These are phyloP conservation scores for Apiotrichum mycotoxinovorans DNA, from an alignment of 1,284 basidiomycete genomes.

Conservation along the genomic window DNA sequence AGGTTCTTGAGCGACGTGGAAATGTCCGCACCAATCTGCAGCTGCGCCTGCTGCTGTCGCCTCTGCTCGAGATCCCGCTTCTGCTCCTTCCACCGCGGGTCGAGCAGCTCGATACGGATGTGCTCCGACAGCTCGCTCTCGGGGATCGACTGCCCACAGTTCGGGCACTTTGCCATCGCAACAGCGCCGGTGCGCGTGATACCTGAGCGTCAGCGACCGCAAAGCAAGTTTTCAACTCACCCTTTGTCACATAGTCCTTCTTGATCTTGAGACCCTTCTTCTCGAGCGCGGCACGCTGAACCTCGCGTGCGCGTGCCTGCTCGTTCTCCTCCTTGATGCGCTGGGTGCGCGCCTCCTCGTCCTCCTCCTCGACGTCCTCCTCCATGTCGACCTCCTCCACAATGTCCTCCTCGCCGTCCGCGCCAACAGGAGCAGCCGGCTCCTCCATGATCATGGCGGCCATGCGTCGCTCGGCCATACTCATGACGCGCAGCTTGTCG, in stretches of 20 bases:
- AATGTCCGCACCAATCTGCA: constrained; percentile 78
- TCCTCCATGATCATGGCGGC: constrained; percentile 97
- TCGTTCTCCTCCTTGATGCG: constrained; percentile 72
- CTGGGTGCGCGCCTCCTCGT: constrained; percentile 62
- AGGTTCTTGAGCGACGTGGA: constrained; percentile 85
- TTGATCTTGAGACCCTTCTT: constrained; percentile 90
- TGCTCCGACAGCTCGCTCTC: constrained; percentile 95
- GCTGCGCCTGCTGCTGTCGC: constrained; percentile 81
- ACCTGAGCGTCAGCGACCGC: constrained; percentile 50
- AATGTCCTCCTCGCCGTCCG: constrained; percentile 61
- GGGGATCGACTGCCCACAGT: constrained; percentile 90
- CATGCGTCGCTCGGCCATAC: constrained; percentile 94
- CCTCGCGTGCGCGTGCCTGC: constrained; percentile 64
- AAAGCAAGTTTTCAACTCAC: constrained; percentile 55
- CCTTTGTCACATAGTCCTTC: constrained; percentile 91
- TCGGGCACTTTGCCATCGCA: constrained; percentile 78
- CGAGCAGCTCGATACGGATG: constrained; percentile 95
- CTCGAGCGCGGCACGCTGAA: constrained; percentile 72
- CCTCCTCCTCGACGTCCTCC: constrained; percentile 49
- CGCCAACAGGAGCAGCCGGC: constrained; percentile 67
- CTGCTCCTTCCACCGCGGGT: constrained; percentile 96
- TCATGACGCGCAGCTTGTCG: constrained; percentile 93
- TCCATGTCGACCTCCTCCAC: constrained; percentile 61
- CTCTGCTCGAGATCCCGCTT: constrained; percentile 79
- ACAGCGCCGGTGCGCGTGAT: constrained; percentile 60